These are phyloP conservation scores for Chlamydomonas applanata DNA, from an alignment of 139 green algal species.

Conservation along the genomic window DNA sequence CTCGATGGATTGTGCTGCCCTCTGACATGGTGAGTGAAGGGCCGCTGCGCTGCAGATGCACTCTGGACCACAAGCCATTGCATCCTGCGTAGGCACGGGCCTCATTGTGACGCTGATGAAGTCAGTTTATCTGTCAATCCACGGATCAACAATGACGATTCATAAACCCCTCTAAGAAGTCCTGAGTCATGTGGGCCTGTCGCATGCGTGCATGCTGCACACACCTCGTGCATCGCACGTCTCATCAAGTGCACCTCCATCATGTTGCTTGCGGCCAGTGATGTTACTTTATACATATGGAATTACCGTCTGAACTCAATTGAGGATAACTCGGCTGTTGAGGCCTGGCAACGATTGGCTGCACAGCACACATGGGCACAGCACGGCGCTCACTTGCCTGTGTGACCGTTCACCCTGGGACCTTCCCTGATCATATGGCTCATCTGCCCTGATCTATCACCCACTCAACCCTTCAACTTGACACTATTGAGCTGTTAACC, in stretches of 20 bases:
- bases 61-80: background rate
- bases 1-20: background rate
- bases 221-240: background rate
- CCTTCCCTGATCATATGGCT: background rate
- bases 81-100: background rate
- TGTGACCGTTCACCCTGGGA: background rate
- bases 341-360: no score
- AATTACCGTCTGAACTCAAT: conserved; percentile 18
- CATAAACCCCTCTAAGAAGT: conserved; percentile 26
- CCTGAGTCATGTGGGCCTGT: conserved; percentile 6
- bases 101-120: background rate
- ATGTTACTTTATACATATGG: conserved; percentile 3
- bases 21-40: background rate
- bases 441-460: background rate
- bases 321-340: conserved; percentile 19
- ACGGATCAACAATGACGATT: conserved; percentile 11
- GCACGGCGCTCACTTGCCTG: background rate
- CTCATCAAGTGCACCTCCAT: background rate
- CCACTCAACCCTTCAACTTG: no score
- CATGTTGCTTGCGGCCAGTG: background rate
- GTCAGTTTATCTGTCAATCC: conserved; percentile 20
- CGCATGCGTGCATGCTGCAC: background rate
- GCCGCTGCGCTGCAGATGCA: background rate
- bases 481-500: no score
- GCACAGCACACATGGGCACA: no score